phyloP scores from a whole-genome alignment of 495 filamentous ascomycete species.

The Xylaria sp. region DNA sequence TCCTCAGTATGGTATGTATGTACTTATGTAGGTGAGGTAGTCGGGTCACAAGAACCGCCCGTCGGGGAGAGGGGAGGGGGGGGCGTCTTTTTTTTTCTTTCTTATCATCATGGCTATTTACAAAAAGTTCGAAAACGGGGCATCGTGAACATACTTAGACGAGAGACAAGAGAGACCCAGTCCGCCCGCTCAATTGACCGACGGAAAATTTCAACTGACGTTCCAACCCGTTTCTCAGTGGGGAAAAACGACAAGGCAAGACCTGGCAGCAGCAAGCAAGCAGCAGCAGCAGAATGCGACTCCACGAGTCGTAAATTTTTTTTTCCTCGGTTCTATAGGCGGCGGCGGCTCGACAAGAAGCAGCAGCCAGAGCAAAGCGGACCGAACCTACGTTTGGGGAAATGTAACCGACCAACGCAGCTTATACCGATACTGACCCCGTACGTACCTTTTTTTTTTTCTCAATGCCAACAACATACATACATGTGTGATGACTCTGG shows the following conservation, averaged over 20 bases:
- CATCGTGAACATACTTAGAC: not conserved
- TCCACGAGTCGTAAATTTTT: conserved; percentile 10
- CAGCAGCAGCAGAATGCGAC: conserved; percentile 3
- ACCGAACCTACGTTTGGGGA: conserved; percentile 16
- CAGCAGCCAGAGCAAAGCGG: conserved; percentile 13
- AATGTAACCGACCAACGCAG: conserved; percentile 16
- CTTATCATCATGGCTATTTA: not conserved
- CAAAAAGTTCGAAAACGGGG: conserved; percentile 3
- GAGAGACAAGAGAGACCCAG: not conserved
- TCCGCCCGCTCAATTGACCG: not conserved
- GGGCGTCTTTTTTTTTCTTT: not conserved
- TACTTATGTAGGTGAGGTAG: too few species aligned
- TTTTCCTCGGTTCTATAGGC: not conserved
- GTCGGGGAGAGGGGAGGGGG: too few species aligned
- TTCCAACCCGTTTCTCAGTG: not conserved
- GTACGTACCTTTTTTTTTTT: too few species aligned
- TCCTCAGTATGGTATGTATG: too few species aligned
- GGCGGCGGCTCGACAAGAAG: not conserved
- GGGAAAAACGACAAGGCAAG: not conserved
- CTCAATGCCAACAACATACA: too few species aligned
- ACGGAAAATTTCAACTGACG: not conserved
- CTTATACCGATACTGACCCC: not conserved
- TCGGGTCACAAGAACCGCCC: conserved; percentile 8
- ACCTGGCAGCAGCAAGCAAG: not conserved
- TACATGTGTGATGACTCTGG: too few species aligned